Evolutionary conservation across 1,139 yeast genomes (phyloP).

Genomic region (Suhomyces guaymorum): DNA sequence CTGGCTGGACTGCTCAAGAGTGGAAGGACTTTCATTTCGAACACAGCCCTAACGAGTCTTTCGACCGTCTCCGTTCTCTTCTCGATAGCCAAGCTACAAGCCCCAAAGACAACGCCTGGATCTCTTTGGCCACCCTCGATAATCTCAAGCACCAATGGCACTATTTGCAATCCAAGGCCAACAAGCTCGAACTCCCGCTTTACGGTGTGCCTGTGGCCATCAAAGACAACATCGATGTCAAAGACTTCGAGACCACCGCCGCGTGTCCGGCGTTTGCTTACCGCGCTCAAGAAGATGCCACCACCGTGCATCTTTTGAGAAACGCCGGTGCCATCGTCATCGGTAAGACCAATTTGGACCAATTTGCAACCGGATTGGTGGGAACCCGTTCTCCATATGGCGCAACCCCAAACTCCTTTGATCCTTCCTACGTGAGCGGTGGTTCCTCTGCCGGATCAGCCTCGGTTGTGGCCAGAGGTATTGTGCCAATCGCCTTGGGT

Average conservation of each 20-base stretch:
- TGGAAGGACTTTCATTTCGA: conserved; percentile 72
- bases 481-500: conserved; percentile 85
- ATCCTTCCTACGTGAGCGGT: conserved; percentile 78
- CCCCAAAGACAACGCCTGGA: conserved; percentile 85
- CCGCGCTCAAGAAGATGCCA: conserved; percentile 68
- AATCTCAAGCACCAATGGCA: conserved; percentile 76
- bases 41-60: conserved; percentile 65
- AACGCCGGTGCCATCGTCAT: conserved; percentile 86
- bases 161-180: conserved; percentile 60
- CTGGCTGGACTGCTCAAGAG: conserved; percentile 50
- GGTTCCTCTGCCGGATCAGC: conserved; percentile 98
- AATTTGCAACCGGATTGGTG: conserved; percentile 94
- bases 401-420: conserved; percentile 74
- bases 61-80: conserved; percentile 47
- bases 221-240: conserved; percentile 91
- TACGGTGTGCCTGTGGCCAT: conserved; percentile 95
- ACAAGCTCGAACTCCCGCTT: conserved; percentile 55
- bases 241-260: conserved; percentile 83
- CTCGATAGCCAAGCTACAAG: conserved; percentile 47
- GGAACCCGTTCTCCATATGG: conserved; percentile 97
- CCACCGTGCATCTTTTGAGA: conserved; percentile 67
- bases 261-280: conserved; percentile 87
- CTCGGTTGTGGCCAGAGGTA: conserved; percentile 82
- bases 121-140: conserved; percentile 64
- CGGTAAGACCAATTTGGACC: conserved; percentile 93